phyloP scores from a whole-genome alignment of 2,329 filamentous ascomycete species.

The Gnomoniopsis sp. region DNA sequence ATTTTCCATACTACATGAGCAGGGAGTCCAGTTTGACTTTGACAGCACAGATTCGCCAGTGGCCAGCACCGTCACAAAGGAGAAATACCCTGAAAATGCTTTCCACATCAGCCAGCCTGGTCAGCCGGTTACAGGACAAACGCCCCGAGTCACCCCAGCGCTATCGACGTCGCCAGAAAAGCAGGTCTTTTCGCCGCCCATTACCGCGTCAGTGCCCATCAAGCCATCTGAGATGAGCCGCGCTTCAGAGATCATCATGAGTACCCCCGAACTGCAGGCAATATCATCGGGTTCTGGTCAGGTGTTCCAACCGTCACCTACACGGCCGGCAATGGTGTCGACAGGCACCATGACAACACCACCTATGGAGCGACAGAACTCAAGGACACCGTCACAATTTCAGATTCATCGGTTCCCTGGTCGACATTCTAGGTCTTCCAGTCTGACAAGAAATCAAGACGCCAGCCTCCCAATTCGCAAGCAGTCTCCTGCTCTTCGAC shows the following conservation, averaged over 20 bases:
- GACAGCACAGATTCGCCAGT: slow-evolving; percentile 51
- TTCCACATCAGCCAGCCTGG: slow-evolving; percentile 54
- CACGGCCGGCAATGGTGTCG: slow-evolving; percentile 44
- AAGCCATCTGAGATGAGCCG: slow-evolving; percentile 50
- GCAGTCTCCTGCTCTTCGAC: slow-evolving; percentile 20
- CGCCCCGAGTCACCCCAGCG: slow-evolving; percentile 27
- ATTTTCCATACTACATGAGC: slow-evolving; percentile 85
- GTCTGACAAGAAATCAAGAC: slow-evolving; percentile 34
- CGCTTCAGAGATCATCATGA: slow-evolving; percentile 62
- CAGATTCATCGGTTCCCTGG: slow-evolving; percentile 40
- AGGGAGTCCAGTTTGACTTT: slow-evolving; percentile 81
- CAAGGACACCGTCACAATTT: slow-evolving; percentile 38
- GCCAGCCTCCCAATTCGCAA: slow-evolving; percentile 14
- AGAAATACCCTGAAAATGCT: slow-evolving; percentile 66
- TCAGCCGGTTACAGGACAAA: slow-evolving; percentile 26
- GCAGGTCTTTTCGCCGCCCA: slow-evolving; percentile 33
- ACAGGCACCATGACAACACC: slow-evolving; percentile 76
- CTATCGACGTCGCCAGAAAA: slow-evolving; percentile 23
- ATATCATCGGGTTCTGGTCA: slow-evolving; percentile 45
- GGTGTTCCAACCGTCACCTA: slow-evolving; percentile 27
- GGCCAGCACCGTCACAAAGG: slow-evolving; percentile 61
- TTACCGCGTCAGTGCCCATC: slow-evolving; percentile 36
- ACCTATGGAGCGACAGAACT: slow-evolving; percentile 40
- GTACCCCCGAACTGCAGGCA: slow-evolving; percentile 58
- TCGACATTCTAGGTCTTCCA: slow-evolving; percentile 37